phyloP scores from a whole-genome alignment of 2,329 filamentous ascomycete species.

The Ceratocystis alfenasii region DNA sequence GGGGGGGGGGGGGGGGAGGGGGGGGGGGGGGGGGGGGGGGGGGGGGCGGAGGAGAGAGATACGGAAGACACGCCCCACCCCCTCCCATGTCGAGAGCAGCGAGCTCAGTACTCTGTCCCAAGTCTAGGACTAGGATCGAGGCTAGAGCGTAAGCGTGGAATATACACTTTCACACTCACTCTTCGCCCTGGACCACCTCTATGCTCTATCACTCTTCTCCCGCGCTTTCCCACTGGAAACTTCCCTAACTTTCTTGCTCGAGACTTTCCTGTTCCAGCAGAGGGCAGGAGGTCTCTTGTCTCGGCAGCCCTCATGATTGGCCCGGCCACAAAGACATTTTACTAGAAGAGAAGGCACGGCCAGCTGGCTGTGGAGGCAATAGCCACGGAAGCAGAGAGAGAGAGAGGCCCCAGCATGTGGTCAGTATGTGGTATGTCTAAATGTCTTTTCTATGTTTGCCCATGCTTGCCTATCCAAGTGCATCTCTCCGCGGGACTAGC shows the following conservation, averaged over 20 bases:
- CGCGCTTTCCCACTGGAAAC: background rate
- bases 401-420: too few species aligned
- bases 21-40: too few species aligned
- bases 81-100: background rate
- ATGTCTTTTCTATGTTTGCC: too few species aligned
- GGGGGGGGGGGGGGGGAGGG: too few species aligned
- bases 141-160: background rate
- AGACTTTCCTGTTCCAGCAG: background rate
- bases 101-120: background rate
- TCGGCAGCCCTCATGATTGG: constrained; percentile 10
- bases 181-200: too few species aligned
- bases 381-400: background rate
- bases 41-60: background rate
- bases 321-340: background rate
- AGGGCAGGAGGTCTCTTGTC: background rate
- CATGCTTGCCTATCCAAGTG: too few species aligned
- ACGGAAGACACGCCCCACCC: background rate
- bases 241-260: background rate
- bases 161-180: background rate
- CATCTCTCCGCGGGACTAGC: too few species aligned
- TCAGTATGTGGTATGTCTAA: too few species aligned
- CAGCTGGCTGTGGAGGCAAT: background rate
- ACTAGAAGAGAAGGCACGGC: background rate
- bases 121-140: background rate
- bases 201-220: background rate